Percentiles rank a stretch among this genome's conserved stretches.
phyloP scores from a whole-genome alignment of 2,329 filamentous ascomycete genomes.

The Thermothelomyces thermophilus region DNA sequence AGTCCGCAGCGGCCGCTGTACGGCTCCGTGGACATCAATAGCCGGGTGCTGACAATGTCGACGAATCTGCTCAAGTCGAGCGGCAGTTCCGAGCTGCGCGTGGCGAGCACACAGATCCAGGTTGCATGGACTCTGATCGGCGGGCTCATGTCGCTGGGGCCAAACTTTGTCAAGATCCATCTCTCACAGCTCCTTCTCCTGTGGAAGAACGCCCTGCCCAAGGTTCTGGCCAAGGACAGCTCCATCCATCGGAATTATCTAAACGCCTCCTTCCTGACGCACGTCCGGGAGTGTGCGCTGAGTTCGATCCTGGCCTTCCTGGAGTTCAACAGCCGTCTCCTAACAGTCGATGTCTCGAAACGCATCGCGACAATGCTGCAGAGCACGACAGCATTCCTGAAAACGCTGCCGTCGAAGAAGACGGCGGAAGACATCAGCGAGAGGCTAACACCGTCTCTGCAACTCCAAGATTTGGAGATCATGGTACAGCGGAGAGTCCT shows the following conservation, averaged over 20 bases:
- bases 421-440: conserved; percentile 81
- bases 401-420: conserved; percentile 74
- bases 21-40: conserved; percentile 92
- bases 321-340: conserved; percentile 82
- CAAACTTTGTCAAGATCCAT: conserved; percentile 98
- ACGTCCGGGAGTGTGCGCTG: conserved; percentile 90
- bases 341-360: conserved; percentile 92
- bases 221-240: conserved; percentile 88
- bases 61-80: conserved; percentile 89
- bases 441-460: conserved; percentile 74
- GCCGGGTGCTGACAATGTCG: conserved; percentile 81
- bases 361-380: conserved; percentile 91
- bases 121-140: conserved; percentile 97
- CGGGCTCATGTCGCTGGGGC: conserved; percentile 90
- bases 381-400: conserved; percentile 86
- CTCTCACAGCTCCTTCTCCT: conserved; percentile 85
- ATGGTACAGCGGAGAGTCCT: conserved; percentile 91
- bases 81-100: conserved; percentile 79
- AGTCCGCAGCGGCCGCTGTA: conserved; percentile 84
- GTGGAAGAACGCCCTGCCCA: conserved; percentile 96
- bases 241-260: conserved; percentile 75
- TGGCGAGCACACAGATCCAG: conserved; percentile 91
- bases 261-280: conserved; percentile 86
- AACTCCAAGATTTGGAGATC: conserved; percentile 81
- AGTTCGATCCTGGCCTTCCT: conserved; percentile 88